Evolutionary conservation across 2,329 filamentous ascomycete species (phyloP), one percentile per base, ranked within the genome.

Genomic region (Laburnicola sp.): DNA sequence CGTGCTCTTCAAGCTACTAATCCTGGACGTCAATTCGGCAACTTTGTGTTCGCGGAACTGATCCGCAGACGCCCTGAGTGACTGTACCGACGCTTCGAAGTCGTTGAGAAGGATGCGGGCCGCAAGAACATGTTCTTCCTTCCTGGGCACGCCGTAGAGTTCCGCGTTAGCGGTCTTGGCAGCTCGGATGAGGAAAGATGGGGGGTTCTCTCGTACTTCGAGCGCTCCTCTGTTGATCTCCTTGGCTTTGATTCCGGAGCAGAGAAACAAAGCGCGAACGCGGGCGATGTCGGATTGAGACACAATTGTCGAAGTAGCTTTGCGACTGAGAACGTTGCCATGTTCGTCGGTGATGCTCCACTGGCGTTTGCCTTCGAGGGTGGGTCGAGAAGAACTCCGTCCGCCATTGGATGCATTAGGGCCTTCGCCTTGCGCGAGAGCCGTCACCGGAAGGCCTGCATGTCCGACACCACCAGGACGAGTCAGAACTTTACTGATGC

Each of bases 241-340:
- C 64, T 86, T 86, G 0, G 93, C 92, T 74, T 95, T 96, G 65
- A 97, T 86, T n/a, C 91, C 92, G 0, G 91, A 90, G 56, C 86
- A 88, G 22, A 96, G 78, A 35, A 96, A 82, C 6, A 95, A 78
- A 0, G 90, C 83, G 50, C 85, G 82, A 2, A 92, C 80, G n/a
- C 91, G 86, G 11, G 88, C 88, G 46, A 96, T 82, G 61, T 97
- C 93, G n/a, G 83, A 61, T 82, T 84, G 7, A 80, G 66, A 67
- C 21, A 68, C 58, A n/a, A 56, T 51, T 6, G 61, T 60, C 3
- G 56, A 40, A 21, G 46, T 51, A 6, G 51, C 50, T 23, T 64
- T 71, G 42, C 70, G 71, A 11, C 65, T 64, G 4, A 69, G 64
- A 4, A 63, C 63, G 22, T 75, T 67, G 11, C 76, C 66, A 22